Conservation (phyloP, 768 basidiomycete genomes). For the Calocybe indica region DNA sequence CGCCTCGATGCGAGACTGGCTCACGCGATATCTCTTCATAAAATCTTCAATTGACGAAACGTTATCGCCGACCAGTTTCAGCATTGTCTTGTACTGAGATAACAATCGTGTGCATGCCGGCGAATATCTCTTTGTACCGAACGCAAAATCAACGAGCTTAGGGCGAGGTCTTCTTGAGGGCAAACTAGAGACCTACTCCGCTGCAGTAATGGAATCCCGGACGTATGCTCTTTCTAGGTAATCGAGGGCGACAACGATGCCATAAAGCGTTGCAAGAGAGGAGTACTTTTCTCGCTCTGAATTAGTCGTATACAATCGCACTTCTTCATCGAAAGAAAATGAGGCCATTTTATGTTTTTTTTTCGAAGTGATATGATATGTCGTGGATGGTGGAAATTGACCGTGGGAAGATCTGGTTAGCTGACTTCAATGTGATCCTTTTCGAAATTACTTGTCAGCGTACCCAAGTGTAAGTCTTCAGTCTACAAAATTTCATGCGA, state of each 20-base stretch:
- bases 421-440: too few species aligned
- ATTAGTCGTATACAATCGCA: slow-evolving; percentile 80
- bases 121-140: slow-evolving; percentile 71
- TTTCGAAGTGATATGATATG: too few species aligned
- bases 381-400: too few species aligned
- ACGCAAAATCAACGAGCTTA: slow-evolving; percentile 20
- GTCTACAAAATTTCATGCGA: too few species aligned
- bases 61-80: slow-evolving; percentile 89
- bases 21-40: slow-evolving; percentile 81
- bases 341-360: too few species aligned
- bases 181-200: slow-evolving; percentile 60
- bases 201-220: slow-evolving; percentile 83
- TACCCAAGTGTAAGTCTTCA: too few species aligned
- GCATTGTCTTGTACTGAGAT: slow-evolving; percentile 95
- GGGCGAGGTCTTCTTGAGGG: not conserved
- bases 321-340: slow-evolving; percentile 82
- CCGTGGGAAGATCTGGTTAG: too few species aligned
- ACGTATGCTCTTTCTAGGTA: slow-evolving; percentile 96
- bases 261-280: slow-evolving; percentile 84
- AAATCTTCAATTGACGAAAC: slow-evolving; percentile 85
- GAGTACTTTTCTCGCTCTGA: slow-evolving; percentile 86
- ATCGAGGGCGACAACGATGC: slow-evolving; percentile 86
- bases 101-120: slow-evolving; percentile 93
- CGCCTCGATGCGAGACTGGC: slow-evolving; percentile 15
- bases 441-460: too few species aligned